A percentile compares a stretch with the other conserved stretches of the same genome.
phyloP scores from a whole-genome alignment of 2,329 filamentous ascomycete genomes.

The Anthostomella pinea region DNA sequence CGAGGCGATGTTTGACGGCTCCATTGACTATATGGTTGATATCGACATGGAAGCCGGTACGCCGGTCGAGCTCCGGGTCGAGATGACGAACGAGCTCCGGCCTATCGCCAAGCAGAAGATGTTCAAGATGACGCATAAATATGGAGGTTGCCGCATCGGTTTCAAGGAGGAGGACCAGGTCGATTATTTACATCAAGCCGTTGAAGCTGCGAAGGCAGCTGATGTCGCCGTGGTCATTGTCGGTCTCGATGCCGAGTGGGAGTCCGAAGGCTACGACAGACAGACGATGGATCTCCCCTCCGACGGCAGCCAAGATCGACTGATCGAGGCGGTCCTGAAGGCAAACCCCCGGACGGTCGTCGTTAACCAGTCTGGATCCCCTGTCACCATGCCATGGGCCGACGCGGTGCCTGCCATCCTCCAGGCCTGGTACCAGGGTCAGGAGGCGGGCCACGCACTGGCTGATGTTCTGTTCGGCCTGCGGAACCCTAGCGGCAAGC shows the following conservation, averaged over 20 bases:
- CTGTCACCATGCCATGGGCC: conserved; percentile 69
- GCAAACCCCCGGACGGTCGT: conserved; percentile 66
- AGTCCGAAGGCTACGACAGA: conserved; percentile 71
- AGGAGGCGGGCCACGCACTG: conserved; percentile 66
- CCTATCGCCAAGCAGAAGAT: conserved; percentile 58
- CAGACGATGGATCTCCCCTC: conserved; percentile 58
- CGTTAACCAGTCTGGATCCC: conserved; percentile 67
- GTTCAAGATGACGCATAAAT: conserved; percentile 59
- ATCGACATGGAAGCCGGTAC: conserved; percentile 58
- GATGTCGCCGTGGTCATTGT: conserved; percentile 68
- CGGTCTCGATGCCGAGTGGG: conserved; percentile 71
- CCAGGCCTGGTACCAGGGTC: conserved; percentile 69
- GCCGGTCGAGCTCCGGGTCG: conserved; percentile 58
- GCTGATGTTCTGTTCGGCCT: conserved; percentile 65
- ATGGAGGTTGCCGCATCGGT: conserved; percentile 69
- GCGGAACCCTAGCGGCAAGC: conserved; percentile 64
- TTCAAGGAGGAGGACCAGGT: conserved; percentile 65
- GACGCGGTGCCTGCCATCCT: conserved; percentile 62
- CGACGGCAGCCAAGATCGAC: conserved; percentile 56
- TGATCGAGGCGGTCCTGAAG: conserved; percentile 59
- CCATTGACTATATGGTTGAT: conserved; percentile 60
- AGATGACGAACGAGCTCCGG: conserved; percentile 65
- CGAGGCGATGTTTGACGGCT: conserved; percentile 70
- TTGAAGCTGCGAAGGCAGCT: conserved; percentile 57
- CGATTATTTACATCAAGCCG: conserved; percentile 63